Percentiles rank a stretch among this genome's conserved stretches.
phyloP scores from a whole-genome alignment of 1,284 basidiomycete species.

The Leccinum fallax region DNA sequence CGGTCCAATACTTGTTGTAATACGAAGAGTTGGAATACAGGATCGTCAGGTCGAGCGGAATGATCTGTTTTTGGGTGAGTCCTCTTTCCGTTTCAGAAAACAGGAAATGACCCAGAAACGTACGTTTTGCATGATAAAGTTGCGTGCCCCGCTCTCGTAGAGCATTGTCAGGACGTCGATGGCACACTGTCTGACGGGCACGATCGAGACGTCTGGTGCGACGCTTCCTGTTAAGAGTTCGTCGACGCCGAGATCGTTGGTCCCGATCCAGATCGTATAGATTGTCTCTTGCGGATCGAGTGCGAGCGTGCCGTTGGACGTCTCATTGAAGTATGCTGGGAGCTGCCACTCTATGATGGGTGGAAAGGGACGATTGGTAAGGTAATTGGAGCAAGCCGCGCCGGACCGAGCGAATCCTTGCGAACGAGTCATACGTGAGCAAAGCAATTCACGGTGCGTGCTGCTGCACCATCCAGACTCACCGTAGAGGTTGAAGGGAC shows the following conservation, averaged over 20 bases:
- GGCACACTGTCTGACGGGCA: slow-evolving; percentile 45
- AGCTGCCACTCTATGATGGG: slow-evolving; percentile 42
- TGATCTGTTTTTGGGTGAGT: slow-evolving; percentile 40
- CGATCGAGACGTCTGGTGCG: slow-evolving; percentile 42
- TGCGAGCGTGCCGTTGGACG: slow-evolving; percentile 24
- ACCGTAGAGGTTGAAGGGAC: slow-evolving; percentile 41
- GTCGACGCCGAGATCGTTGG: slow-evolving; percentile 46
- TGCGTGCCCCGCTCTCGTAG: slow-evolving; percentile 45
- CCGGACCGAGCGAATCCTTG: slow-evolving; percentile 43
- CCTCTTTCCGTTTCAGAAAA: background rate
- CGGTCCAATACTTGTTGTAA: slow-evolving; percentile 45
- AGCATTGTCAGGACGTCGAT: slow-evolving; percentile 43
- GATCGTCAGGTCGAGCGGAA: slow-evolving; percentile 47
- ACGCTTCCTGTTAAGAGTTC: slow-evolving; percentile 43
- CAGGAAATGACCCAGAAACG: background rate
- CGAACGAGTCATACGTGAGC: too few species aligned
- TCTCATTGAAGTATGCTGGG: slow-evolving; percentile 39
- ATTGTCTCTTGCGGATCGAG: slow-evolving; percentile 41
- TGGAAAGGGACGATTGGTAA: slow-evolving; percentile 42
- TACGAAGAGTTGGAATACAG: slow-evolving; percentile 47
- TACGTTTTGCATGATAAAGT: slow-evolving; percentile 51
- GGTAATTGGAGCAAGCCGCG: slow-evolving; percentile 46
- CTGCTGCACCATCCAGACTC: background rate
- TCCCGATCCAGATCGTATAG: slow-evolving; percentile 54
- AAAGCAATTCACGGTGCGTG: too few species aligned